phyloP scores from a whole-genome alignment of 805 yeast genomes.

The Kurtzmaniella fragi region DNA sequence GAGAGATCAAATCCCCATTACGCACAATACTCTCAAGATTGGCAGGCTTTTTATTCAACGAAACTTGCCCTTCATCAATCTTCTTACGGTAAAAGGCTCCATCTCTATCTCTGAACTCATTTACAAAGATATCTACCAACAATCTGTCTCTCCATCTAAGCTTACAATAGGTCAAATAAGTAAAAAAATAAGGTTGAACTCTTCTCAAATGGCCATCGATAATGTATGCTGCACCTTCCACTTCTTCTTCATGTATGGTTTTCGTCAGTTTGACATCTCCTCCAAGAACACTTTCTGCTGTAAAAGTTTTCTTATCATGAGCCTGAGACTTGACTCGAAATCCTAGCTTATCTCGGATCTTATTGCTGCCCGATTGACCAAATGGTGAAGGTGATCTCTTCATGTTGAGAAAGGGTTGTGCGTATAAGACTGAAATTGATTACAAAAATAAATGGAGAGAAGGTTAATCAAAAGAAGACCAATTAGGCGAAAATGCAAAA shows the following conservation, averaged over 20 bases:
- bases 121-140: conserved; percentile 71
- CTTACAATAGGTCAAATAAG: conserved; percentile 89
- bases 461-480: no score
- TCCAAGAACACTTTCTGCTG: conserved; percentile 38
- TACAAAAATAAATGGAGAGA: no score
- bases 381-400: conserved; percentile 3
- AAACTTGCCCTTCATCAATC: conserved; percentile 60
- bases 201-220: conserved; percentile 61
- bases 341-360: conserved; percentile 40
- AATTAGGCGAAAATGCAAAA: no score
- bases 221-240: conserved; percentile 50
- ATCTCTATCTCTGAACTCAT: conserved; percentile 80
- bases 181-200: conserved; percentile 81
- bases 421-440: no score
- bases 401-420: background rate
- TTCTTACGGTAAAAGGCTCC: conserved; percentile 56
- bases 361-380: background rate
- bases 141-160: conserved; percentile 86
- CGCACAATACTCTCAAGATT: conserved; percentile 57
- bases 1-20: conserved; percentile 81
- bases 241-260: conserved; percentile 49
- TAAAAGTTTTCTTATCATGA: conserved; percentile 37
- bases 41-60: conserved; percentile 65
- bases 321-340: conserved; percentile 42
- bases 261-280: conserved; percentile 19